phyloP scores from a whole-genome alignment of 208 protist genomes.

The Spironucleus salmonicida region DNA sequence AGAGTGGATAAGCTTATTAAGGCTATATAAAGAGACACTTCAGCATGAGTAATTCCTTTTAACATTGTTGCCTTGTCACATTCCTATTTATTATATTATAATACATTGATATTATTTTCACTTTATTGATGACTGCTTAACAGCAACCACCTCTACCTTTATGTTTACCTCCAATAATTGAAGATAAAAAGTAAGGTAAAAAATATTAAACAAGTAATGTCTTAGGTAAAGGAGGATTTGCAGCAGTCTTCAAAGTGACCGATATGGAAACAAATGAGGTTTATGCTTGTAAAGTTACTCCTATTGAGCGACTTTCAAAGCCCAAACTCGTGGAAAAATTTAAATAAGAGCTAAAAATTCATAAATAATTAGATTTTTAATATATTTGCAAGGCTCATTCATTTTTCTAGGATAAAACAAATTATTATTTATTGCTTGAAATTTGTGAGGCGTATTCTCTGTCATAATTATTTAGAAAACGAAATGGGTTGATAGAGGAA shows the following conservation, averaged over 20 bases:
- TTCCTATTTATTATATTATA: too few relatives aligned
- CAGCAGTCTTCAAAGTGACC: constrained; percentile 17
- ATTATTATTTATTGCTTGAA: constrained; percentile 28
- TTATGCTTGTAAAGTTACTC: constrained; percentile 28
- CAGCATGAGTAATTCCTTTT: too few relatives aligned
- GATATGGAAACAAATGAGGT: background rate
- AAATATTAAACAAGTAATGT: too few relatives aligned
- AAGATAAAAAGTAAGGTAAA: too few relatives aligned
- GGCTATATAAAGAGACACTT: background rate
- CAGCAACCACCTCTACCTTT: too few relatives aligned
- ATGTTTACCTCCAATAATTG: too few relatives aligned
- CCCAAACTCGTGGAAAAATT: constrained; percentile 21
- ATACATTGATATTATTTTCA: too few relatives aligned
- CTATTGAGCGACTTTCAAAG: background rate
- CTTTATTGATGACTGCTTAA: too few relatives aligned
- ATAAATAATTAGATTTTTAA: background rate
- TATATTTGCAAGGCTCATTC: background rate
- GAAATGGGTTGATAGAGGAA: constrained; percentile 3
- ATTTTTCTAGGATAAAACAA: constrained; percentile 11
- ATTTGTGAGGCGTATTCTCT: background rate
- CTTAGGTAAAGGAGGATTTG: constrained; percentile 34
- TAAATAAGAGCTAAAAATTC: constrained; percentile 24
- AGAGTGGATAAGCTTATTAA: constrained; percentile 4
- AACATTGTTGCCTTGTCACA: too few relatives aligned
- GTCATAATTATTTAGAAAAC: background rate